Evolutionary conservation across 768 basidiomycete genomes (phyloP).

Genomic region (Lentinula guzmanii): DNA sequence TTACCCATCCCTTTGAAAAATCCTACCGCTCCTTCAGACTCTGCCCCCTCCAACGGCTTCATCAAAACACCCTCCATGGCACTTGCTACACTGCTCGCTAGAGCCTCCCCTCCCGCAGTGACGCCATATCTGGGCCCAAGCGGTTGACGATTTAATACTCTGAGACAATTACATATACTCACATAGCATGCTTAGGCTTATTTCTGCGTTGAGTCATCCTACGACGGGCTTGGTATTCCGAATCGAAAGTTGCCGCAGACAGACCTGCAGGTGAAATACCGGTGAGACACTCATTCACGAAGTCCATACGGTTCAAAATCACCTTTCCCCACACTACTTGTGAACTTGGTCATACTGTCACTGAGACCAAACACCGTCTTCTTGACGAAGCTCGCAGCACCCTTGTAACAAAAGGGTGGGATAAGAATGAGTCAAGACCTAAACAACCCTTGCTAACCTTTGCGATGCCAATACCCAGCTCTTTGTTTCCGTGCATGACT

Average conservation of each 20-base stretch:
- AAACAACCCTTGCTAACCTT: slow-evolving; percentile 46
- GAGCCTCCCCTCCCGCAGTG: slow-evolving; percentile 87
- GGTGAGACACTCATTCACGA: neutral
- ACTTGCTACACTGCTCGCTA: slow-evolving; percentile 91
- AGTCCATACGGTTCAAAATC: neutral
- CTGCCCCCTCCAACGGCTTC: slow-evolving; percentile 96
- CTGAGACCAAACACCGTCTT: slow-evolving; percentile 97
- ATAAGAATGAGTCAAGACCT: neutral
- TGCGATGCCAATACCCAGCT: slow-evolving; percentile 90
- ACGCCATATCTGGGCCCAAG: slow-evolving; percentile 80
- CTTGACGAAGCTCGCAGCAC: slow-evolving; percentile 96
- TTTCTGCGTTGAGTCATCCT: slow-evolving; percentile 88
- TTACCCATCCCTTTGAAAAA: slow-evolving; percentile 99
- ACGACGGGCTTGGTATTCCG: slow-evolving; percentile 88
- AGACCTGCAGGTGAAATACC: slow-evolving; percentile 47
- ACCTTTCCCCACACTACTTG: slow-evolving; percentile 97
- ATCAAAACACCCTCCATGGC: slow-evolving; percentile 94
- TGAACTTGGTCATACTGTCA: slow-evolving; percentile 97
- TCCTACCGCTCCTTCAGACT: slow-evolving; percentile 87
- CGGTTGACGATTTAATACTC: neutral
- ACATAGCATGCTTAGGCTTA: slow-evolving; percentile 95
- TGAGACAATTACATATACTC: slow-evolving; percentile 17
- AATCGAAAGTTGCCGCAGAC: slow-evolving; percentile 94
- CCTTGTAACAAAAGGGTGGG: slow-evolving; percentile 36
- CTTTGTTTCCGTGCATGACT: slow-evolving; percentile 93